Conservation (phyloP, 176 grass and related monocot species). For the Elaeis guineensis region DNA sequence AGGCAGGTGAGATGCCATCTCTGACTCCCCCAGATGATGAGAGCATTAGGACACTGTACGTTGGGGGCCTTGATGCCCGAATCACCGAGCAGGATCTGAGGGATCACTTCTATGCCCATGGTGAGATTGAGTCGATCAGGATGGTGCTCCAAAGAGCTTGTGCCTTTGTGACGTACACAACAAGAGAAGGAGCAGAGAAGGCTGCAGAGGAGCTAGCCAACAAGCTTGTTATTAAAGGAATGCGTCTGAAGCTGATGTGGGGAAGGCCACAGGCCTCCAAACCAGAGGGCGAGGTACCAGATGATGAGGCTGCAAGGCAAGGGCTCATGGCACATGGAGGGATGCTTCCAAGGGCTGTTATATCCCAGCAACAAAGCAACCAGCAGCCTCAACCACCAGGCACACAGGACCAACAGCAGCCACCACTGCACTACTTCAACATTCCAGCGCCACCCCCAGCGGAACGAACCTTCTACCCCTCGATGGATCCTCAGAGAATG, state of each 20-base stretch:
- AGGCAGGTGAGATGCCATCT: conserved; percentile 95
- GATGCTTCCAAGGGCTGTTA: conserved; percentile 77
- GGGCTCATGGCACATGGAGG: conserved; percentile 70
- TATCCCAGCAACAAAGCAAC: conserved; percentile 71
- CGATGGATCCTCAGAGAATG: conserved; percentile 97
- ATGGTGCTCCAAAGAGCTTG: conserved; percentile 85
- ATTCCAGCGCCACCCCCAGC: conserved; percentile 56
- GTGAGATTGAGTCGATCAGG: conserved; percentile 88
- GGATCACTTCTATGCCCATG: conserved; percentile 89
- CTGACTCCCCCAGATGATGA: conserved; percentile 83
- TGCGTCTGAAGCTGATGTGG: conserved; percentile 98
- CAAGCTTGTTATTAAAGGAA: conserved; percentile 87
- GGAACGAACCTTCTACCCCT: conserved; percentile 62
- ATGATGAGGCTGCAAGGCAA: conserved; percentile 53
- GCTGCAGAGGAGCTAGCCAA: conserved; percentile 92
- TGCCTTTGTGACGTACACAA: conserved; percentile 90
- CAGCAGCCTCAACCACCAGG: conserved; percentile 60
- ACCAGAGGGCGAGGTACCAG: conserved; percentile 22
- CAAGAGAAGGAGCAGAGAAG: conserved; percentile 75
- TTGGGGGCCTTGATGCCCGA: conserved; percentile 74
- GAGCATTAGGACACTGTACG: conserved; percentile 79
- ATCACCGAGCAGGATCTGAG: conserved; percentile 80
- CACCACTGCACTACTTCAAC: conserved; percentile 30
- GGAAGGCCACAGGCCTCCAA: conserved; percentile 72
- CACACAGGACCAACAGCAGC: conserved; percentile 35